These are phyloP conservation scores for Melaleuca alternifolia DNA, from an alignment of 345 rosid species.

Conservation along the genomic window DNA sequence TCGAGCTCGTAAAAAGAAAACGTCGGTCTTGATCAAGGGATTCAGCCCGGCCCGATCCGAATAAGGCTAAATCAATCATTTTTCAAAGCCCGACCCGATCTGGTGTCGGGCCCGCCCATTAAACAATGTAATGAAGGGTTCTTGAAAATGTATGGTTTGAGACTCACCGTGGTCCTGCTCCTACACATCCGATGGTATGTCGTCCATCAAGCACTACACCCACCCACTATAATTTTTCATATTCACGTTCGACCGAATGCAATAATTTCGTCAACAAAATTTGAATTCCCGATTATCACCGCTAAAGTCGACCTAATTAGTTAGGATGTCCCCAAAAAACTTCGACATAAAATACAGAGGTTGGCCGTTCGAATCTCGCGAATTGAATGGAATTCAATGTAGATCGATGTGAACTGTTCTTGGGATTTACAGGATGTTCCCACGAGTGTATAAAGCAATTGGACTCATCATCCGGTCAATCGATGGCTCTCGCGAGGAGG, in stretches of 20 bases:
- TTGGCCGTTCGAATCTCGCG: not conserved
- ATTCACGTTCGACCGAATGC: fast-evolving
- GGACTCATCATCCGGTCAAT: too few relatives aligned
- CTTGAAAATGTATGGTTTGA: too few relatives aligned
- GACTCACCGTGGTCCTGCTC: not conserved
- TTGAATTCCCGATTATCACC: not conserved
- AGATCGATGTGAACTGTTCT: not conserved
- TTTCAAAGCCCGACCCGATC: not conserved
- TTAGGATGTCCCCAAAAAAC: not conserved
- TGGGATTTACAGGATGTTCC: not conserved
- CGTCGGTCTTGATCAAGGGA: not conserved
- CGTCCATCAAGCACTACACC: not conserved
- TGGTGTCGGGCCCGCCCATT: not conserved
- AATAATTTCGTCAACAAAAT: fast-evolving
- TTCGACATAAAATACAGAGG: not conserved
- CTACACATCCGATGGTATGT: not conserved
- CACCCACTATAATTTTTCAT: not conserved
- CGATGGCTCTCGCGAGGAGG: too few relatives aligned
- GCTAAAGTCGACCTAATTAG: fast-evolving
- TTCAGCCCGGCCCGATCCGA: not conserved
- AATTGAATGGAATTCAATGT: not conserved
- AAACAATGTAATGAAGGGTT: too few relatives aligned
- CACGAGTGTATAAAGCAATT: too few relatives aligned
- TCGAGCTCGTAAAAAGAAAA: too few relatives aligned
- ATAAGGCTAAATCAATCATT: not conserved